A percentile compares a stretch with the other conserved stretches of the same genome.
These are phyloP conservation scores for Nakazawaea siamensis DNA, from an alignment of 805 yeast genomes.

Conservation along the genomic window DNA sequence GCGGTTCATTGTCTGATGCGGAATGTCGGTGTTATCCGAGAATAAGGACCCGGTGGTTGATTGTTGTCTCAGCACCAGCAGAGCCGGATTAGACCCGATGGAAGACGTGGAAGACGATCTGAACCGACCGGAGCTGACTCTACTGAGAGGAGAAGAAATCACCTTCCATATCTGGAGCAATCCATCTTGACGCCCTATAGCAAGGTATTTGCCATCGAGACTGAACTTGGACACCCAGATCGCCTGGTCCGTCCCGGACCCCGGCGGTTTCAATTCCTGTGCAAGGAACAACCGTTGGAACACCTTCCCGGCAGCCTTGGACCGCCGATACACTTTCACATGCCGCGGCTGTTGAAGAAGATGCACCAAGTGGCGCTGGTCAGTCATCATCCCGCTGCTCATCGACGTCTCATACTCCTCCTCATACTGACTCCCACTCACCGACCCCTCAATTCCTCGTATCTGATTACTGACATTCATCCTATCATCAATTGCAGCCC, in stretches of 20 bases:
- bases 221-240: conserved; percentile 73
- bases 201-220: conserved; percentile 73
- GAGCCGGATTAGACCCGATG: conserved; percentile 2
- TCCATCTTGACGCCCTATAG: conserved; percentile 77
- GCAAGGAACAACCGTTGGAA: conserved; percentile 52
- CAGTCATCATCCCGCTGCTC: neutral
- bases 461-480: no score
- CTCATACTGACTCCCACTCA: no score
- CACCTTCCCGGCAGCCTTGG: conserved; percentile 35
- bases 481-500: no score
- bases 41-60: conserved; percentile 10
- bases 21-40: conserved; percentile 2
- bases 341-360: conserved; percentile 47
- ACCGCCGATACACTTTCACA: conserved; percentile 37
- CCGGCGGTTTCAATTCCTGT: conserved; percentile 43
- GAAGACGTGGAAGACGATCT: conserved; percentile 7
- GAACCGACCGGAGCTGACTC: conserved; percentile 21
- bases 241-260: neutral
- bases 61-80: neutral
- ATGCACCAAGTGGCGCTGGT: conserved; percentile 21
- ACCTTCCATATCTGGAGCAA: conserved; percentile 72
- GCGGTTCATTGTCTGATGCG: no score
- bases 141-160: conserved; percentile 60
- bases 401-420: neutral
- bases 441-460: no score